phyloP scores from a whole-genome alignment of 345 rosid species.

The Punica granatum region DNA sequence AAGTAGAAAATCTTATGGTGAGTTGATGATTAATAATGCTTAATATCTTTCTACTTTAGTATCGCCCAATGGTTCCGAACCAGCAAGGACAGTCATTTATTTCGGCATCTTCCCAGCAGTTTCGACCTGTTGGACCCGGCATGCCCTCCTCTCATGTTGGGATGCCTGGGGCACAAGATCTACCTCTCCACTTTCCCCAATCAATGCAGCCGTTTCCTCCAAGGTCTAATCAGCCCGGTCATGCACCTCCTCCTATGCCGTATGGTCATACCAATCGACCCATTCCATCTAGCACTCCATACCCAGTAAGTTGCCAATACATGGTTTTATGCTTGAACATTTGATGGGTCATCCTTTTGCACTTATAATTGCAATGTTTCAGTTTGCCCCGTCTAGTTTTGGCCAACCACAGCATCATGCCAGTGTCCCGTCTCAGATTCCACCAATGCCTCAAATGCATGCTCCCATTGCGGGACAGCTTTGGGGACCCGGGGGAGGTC shows the following conservation, averaged over 20 bases:
- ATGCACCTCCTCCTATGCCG: slow-evolving; percentile 37
- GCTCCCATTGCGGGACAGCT: slow-evolving; percentile 48
- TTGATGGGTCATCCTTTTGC: slow-evolving; percentile 5
- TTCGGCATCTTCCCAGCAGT: slow-evolving; percentile 57
- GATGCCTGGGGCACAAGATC: slow-evolving; percentile 46
- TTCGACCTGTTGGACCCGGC: slow-evolving; percentile 61
- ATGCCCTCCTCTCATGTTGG: slow-evolving; percentile 41
- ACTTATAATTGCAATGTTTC: slow-evolving; percentile 18
- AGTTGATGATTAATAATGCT: background rate
- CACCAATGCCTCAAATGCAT: slow-evolving; percentile 54
- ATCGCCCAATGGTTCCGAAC: slow-evolving; percentile 53
- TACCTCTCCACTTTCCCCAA: slow-evolving; percentile 60
- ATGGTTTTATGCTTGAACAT: slow-evolving; percentile 10
- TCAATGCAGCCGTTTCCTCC: slow-evolving; percentile 62
- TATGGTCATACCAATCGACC: slow-evolving; percentile 55
- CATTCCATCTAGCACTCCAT: slow-evolving; percentile 44
- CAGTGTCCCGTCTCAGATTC: slow-evolving; percentile 38
- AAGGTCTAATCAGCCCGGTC: slow-evolving; percentile 71
- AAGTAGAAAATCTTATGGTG: background rate
- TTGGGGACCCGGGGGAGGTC: slow-evolving; percentile 58
- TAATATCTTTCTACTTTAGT: slow-evolving; percentile 34
- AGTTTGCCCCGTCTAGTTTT: slow-evolving; percentile 58
- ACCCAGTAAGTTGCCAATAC: slow-evolving; percentile 36
- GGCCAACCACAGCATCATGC: slow-evolving; percentile 55
- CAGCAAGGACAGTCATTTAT: slow-evolving; percentile 65